These are phyloP conservation scores for Botrytis paeoniae DNA, from an alignment of 2,329 filamentous ascomycete genomes.

Conservation along the genomic window DNA sequence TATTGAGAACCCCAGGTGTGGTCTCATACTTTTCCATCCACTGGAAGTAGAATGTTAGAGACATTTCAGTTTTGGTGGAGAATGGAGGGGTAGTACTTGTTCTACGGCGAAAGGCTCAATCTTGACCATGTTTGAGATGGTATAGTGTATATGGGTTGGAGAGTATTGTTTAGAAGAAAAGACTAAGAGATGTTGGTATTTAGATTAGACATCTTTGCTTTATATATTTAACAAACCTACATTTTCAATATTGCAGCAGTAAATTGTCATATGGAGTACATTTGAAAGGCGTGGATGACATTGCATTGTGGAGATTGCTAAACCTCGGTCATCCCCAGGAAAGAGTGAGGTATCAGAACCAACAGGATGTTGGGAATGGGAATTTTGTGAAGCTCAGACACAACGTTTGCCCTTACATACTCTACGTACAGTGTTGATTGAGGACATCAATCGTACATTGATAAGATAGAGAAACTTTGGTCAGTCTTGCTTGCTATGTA, in stretches of 20 bases:
- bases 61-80: conserved; percentile 9
- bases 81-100: conserved; percentile 42
- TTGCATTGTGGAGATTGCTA: neutral
- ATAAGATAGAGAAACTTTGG: neutral
- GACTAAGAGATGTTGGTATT: conserved; percentile 20
- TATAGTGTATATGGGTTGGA: too few species aligned
- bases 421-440: neutral
- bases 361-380: neutral
- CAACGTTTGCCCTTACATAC: neutral
- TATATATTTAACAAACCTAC: conserved; percentile 23
- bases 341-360: neutral
- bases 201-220: conserved; percentile 5
- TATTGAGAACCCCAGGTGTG: conserved; percentile 59
- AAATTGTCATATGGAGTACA: neutral
- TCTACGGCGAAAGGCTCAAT: conserved; percentile 69
- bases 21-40: conserved; percentile 63
- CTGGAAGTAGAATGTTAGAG: conserved; percentile 35
- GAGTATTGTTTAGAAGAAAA: conserved; percentile 6
- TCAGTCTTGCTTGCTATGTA: too few species aligned
- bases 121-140: conserved; percentile 48
- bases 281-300: neutral
- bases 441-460: neutral
- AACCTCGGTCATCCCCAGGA: neutral
- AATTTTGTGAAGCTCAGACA: neutral
- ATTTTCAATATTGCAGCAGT: neutral